Base-by-base conservation (phyloP, 768 basidiomycete genomes). In the Auricularia sp. region DNA sequence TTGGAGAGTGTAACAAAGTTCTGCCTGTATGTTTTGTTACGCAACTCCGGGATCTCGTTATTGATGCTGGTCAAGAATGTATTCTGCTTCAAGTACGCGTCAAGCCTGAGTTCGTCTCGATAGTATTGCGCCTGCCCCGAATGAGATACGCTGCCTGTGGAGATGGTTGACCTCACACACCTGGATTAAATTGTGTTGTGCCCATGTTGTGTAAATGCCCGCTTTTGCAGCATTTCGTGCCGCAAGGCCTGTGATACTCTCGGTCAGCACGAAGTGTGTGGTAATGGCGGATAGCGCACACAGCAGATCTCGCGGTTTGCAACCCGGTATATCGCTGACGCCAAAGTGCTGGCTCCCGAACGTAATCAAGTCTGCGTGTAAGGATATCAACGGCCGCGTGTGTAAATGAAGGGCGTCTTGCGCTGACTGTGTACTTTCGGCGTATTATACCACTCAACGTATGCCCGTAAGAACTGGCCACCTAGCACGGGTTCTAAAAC, bases 291-390 rank as follows among this genome's bases (percentile, higher is more conserved):
- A 29, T 29, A 29, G 29, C 29, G 29, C 29, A 29, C 29, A 94
- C 33, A 89, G 65, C 10, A 92, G 69, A 70, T 94, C 92, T 70
- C 77, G 82, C 2, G 84, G 75, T 35, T 88, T 72, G 71, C 92
- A 94, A 1, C 70, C 37, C 0, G 91, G 88, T 18, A 93, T 77
- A 71, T 92, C 90, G 5, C 89, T 85, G 45, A 93, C 79, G 34
- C 92, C 92, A 87, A 92, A 90, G 70, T 93, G 91, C 66, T 91
- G 91, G 21, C 89, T 86, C 56, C 92, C 92, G 71, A 94, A 93
- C 0, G 91, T 92, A 59, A 94, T 83, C 67, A 94, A 82, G 73
- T 93, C 47, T 51, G 21, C 0, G 47, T 18, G 47, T 13, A 42
- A 7, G 39, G 39, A 42, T 14, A 18, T 51, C 18, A 51, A 18